Evolutionary conservation across 2,329 filamentous ascomycete species (phyloP).

Genomic region (Pestalotiopsis fici): DNA sequence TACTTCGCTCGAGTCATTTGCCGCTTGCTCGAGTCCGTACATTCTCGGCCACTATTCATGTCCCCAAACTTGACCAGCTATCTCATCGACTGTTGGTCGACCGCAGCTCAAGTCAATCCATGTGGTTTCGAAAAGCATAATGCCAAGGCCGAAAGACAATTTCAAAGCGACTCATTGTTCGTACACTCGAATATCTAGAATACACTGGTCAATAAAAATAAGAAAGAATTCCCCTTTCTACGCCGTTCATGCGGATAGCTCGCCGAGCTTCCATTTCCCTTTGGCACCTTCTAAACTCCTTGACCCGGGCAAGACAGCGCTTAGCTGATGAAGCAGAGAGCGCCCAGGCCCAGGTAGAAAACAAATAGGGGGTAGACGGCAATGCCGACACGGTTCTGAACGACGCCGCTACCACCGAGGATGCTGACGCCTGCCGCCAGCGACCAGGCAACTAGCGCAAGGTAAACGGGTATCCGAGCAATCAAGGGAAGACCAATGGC

Average conservation of each 20-base stretch:
- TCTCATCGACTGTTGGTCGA: background rate
- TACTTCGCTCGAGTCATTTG: no score
- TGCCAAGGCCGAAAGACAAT: background rate
- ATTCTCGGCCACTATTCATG: background rate
- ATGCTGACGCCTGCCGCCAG: constrained; percentile 95
- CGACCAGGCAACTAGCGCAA: constrained; percentile 87
- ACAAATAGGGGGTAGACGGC: constrained; percentile 94
- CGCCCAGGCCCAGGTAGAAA: constrained; percentile 91
- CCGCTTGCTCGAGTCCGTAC: no score
- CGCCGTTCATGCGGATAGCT: constrained; percentile 3
- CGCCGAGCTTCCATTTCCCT: background rate
- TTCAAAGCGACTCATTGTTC: background rate
- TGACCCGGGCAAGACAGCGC: background rate
- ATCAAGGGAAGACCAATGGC: constrained; percentile 79
- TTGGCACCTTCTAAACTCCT: background rate
- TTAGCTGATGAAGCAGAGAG: constrained; percentile 95
- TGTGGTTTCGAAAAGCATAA: background rate
- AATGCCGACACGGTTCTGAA: constrained; percentile 90
- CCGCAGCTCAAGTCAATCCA: background rate
- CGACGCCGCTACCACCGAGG: constrained; percentile 89
- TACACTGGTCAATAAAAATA: constrained; percentile 8
- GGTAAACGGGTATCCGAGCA: constrained; percentile 85
- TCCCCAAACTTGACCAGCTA: background rate
- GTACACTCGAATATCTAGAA: constrained; percentile 7
- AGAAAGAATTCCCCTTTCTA: background rate